phyloP scores from a whole-genome alignment of 228 moss, liverwort and hornwort genomes.

The Sphagnum fallax region DNA sequence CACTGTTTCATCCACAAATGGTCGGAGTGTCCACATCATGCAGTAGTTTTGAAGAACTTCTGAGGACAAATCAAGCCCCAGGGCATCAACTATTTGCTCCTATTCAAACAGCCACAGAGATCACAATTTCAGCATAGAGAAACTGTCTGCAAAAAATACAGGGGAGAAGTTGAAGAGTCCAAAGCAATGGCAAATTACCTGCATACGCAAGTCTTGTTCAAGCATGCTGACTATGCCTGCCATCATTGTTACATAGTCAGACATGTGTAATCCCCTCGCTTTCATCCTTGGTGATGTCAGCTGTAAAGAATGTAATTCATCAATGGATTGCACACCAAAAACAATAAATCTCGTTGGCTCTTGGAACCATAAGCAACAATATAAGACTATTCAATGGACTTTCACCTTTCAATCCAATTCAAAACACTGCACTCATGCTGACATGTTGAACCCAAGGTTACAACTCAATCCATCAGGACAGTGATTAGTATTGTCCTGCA shows the following conservation, averaged over 20 bases:
- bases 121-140: no score
- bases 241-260: slow-evolving; percentile 56
- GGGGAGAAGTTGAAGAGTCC: no score
- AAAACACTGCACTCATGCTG: not conserved
- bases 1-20: slow-evolving; percentile 64
- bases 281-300: slow-evolving; percentile 30
- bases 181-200: slow-evolving; percentile 13
- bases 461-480: not conserved
- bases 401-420: not conserved
- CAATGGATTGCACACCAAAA: not conserved
- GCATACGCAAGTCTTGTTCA: slow-evolving; percentile 52
- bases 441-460: no score
- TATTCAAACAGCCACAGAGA: slow-evolving; percentile 7
- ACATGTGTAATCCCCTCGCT: slow-evolving; percentile 29
- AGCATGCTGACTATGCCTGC: slow-evolving; percentile 44
- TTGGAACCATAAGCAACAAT: not conserved
- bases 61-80: slow-evolving; percentile 46
- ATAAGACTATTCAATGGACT: not conserved
- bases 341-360: not conserved
- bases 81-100: slow-evolving; percentile 58
- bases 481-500: not conserved
- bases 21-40: slow-evolving; percentile 75
- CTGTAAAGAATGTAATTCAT: slow-evolving; percentile 1
- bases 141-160: no score
- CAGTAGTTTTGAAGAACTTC: slow-evolving; percentile 68